Percentiles rank a stretch among this genome's conserved stretches.
Conservation (phyloP, 2,329 filamentous ascomycete species). For the Alternaria panax region DNA sequence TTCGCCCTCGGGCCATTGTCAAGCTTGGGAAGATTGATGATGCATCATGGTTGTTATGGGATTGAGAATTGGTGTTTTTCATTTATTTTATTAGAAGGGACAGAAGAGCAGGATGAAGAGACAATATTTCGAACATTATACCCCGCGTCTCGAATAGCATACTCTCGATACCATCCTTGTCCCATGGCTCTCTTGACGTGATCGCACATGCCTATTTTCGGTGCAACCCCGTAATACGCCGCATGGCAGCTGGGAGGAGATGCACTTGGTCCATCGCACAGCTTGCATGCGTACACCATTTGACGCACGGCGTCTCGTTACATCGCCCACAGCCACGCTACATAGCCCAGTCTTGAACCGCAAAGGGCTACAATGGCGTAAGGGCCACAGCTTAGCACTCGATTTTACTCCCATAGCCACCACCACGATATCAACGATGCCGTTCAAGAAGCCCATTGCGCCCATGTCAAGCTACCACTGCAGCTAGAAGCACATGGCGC, state of each 20-base stretch:
- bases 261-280: not conserved
- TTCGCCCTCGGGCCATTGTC: conserved; percentile 1
- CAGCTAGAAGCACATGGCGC: not conserved
- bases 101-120: not conserved
- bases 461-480: not conserved
- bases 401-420: conserved; percentile 3
- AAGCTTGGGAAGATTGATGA: conserved; percentile 11
- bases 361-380: not conserved
- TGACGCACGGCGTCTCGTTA: not conserved
- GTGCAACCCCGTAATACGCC: not conserved
- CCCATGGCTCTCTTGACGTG: not conserved
- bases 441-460: not conserved
- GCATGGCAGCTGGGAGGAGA: conserved; percentile 1
- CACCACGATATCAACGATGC: not conserved
- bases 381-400: not conserved
- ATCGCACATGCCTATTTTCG: not conserved
- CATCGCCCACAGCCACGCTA: not conserved
- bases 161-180: not conserved
- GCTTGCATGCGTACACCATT: not conserved
- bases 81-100: conserved; percentile 2
- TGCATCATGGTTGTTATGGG: conserved; percentile 8
- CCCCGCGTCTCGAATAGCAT: conserved; percentile 7
- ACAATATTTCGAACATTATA: conserved; percentile 13
- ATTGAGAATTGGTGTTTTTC: not conserved
- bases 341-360: not conserved